Base-by-base conservation (phyloP, 164 flowering plant genomes). In the Stephania yunnanensis region DNA sequence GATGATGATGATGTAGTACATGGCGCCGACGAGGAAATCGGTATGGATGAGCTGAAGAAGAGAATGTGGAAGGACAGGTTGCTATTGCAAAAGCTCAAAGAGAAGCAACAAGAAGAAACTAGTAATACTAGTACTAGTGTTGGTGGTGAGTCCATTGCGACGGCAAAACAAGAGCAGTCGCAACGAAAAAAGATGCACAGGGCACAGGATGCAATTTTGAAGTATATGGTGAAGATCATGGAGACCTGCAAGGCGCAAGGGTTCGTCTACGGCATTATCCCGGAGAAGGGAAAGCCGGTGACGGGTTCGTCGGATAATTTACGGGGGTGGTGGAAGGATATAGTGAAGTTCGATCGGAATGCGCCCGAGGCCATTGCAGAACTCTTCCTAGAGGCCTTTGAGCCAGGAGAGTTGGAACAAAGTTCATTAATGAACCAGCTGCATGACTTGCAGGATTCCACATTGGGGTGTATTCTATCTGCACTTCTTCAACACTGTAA, bases 211-310 rank as follows among this genome's bases (percentile, higher is more conserved):
- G 72, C 25, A 7, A 70, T 70, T 46, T 58, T 70, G 4, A 70
- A 70, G 55, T 70, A 45, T 25, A 70, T 70, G 72, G 46, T 70
- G 72, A 70, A 70, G 72, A 46, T 70, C 48, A 46, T 70, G 72
- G 72, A 70, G 20, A 48, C 48, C 12, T 70, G 72, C 58, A 70
- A 70, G 6, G 72, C 58, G 6, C 58, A 20, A 44, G 72, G 72
- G 15, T 70, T 70, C 25, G 48, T 69, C 46, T 69, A 69, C 20
- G 71, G 48, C 7, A 69, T 69, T 15, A 69, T 69, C 19, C 48
- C 71, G 20, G 71, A 69, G 15, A 69, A 36, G 13, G 71, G 71
- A 6, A 69, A 69, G 20, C 71, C 48, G 2, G 71, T 69, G 48
- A 69, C 46, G 9, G 71, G 71, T 20, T 42, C 71, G 17, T 69